These are phyloP conservation scores for Entrophospora sp. DNA, from an alignment of 192 early-diverging fungal genomes.

Conservation along the genomic window DNA sequence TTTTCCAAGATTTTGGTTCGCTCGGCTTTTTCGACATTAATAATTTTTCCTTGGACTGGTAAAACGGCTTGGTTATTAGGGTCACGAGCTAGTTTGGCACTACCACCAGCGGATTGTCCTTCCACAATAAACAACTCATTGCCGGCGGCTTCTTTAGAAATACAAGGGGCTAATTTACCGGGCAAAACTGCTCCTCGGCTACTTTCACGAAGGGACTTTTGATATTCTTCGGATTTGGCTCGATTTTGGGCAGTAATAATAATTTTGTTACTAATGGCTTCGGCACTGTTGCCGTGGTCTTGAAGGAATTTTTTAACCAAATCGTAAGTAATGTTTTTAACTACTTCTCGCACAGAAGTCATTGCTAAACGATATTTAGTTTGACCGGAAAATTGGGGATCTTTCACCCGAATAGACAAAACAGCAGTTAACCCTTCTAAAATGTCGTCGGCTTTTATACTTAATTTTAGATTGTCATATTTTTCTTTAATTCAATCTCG, in stretches of 20 bases:
- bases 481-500: slow-evolving; percentile 4
- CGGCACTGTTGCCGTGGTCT: not conserved
- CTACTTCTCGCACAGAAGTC: not conserved
- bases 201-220: slow-evolving; percentile 5
- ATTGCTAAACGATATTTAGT: not conserved
- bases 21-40: slow-evolving; percentile 4
- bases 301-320: not conserved
- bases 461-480: not conserved
- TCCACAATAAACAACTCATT: slow-evolving; percentile 15
- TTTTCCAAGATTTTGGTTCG: not conserved
- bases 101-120: slow-evolving; percentile 7
- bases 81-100: slow-evolving; percentile 4
- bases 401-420: not conserved
- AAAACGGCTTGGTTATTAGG: slow-evolving; percentile 13
- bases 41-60: slow-evolving; percentile 14
- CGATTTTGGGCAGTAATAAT: slow-evolving; percentile 2
- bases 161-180: not conserved
- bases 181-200: not conserved
- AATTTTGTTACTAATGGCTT: slow-evolving; percentile 2
- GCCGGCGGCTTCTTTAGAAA: not conserved
- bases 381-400: not conserved
- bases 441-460: not conserved
- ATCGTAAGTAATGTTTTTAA: not conserved
- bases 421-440: not conserved
- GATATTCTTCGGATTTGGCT: not conserved